Percentiles rank a stretch among this genome's conserved stretches.
Conservation (phyloP, 257 asterid genomes). For the Jasminum sambac region DNA sequence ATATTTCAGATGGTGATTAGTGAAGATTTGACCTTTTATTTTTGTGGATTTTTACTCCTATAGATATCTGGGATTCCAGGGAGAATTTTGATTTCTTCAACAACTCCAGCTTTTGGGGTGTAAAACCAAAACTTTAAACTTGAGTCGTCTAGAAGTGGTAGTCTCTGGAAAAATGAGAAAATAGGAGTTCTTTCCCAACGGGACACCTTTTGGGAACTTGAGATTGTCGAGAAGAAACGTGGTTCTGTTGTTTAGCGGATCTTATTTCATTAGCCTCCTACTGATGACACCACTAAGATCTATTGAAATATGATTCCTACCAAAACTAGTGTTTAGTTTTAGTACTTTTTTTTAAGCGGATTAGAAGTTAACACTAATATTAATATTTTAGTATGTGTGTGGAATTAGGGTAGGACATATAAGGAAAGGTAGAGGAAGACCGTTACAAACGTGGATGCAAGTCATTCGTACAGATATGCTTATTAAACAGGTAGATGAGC, state of each 20-base stretch:
- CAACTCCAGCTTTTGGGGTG: conserved; percentile 32
- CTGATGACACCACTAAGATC: conserved; percentile 52
- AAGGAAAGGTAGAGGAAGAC: conserved; percentile 16
- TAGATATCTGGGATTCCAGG: conserved; percentile 76
- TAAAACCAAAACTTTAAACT: conserved; percentile 58
- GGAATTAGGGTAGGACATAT: conserved; percentile 16
- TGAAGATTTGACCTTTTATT: too few species aligned
- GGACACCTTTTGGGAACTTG: conserved; percentile 77
- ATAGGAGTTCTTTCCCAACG: conserved; percentile 49
- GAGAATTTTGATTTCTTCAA: conserved; percentile 43
- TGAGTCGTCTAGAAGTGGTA: conserved; percentile 48
- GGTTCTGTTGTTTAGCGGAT: conserved; percentile 36
- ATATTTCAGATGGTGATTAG: too few species aligned
- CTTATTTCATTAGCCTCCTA: conserved; percentile 64
- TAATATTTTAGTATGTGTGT: too few species aligned
- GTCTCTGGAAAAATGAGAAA: conserved; percentile 67
- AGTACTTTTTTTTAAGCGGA: too few species aligned
- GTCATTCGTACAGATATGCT: too few species aligned
- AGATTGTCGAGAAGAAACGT: conserved; percentile 46
- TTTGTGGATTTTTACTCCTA: too few species aligned
- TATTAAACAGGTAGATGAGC: too few species aligned
- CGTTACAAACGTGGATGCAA: too few species aligned
- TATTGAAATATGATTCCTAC: conserved; percentile 45
- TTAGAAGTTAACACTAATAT: too few species aligned
- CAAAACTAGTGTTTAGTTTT: too few species aligned